A percentile compares a stretch with the other conserved stretches of the same genome.
phyloP scores from a whole-genome alignment of 2,329 filamentous ascomycete species.

The Neoascochyta sp. region DNA sequence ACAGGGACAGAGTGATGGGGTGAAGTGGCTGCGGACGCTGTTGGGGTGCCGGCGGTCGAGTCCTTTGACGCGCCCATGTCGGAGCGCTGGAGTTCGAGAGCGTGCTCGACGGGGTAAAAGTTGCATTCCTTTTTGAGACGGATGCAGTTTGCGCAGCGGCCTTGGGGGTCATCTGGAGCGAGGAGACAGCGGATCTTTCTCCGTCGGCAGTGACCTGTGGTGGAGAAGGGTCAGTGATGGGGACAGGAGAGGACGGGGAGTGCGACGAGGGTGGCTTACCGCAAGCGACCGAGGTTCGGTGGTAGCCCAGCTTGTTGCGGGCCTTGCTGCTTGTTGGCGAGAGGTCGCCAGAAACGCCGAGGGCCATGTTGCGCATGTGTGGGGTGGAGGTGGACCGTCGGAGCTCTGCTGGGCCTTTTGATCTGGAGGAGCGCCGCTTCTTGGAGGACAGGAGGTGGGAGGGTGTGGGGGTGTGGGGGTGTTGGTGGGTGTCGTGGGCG shows the following conservation, averaged over 20 bases:
- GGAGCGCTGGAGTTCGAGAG: conserved; percentile 49
- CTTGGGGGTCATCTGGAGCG: conserved; percentile 66
- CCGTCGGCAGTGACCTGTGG: conserved; percentile 78
- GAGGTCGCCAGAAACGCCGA: conserved; percentile 40
- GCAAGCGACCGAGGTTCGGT: conserved; percentile 91
- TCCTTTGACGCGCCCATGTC: conserved; percentile 45
- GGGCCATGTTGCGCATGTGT: conserved; percentile 44
- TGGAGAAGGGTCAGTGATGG: neutral
- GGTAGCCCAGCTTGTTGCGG: conserved; percentile 91
- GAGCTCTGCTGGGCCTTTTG: conserved; percentile 39
- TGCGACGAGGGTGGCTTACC: conserved; percentile 67
- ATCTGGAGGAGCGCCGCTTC: conserved; percentile 40
- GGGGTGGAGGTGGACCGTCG: conserved; percentile 47
- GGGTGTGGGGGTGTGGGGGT: too few relatives aligned
- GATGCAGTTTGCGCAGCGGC: conserved; percentile 88
- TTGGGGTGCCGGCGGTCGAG: conserved; percentile 39
- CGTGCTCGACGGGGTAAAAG: conserved; percentile 84
- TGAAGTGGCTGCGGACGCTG: conserved; percentile 50
- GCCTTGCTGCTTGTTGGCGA: conserved; percentile 59
- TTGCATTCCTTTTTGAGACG: conserved; percentile 91
- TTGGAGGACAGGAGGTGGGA: too few relatives aligned
- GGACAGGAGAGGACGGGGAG: too few relatives aligned
- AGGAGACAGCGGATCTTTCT: conserved; percentile 91
- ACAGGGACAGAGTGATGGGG: conserved; percentile 35
- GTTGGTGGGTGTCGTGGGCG: conserved; percentile 21